Base-by-base conservation (phyloP, 2,329 filamentous ascomycete genomes). In the Exophiala lecanii-corni region DNA sequence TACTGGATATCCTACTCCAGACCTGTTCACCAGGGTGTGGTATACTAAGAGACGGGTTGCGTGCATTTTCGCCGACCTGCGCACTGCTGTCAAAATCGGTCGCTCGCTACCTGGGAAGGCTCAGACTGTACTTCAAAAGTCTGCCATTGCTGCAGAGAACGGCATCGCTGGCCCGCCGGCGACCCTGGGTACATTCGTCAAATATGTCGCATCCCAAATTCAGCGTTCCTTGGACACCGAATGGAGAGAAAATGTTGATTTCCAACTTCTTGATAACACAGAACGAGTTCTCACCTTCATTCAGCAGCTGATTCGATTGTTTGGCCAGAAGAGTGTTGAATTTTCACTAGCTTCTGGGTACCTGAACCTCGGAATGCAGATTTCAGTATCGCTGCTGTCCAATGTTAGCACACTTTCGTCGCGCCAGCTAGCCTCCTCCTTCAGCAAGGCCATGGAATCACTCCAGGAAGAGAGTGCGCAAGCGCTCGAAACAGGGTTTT, bases 311-410 rank as follows among this genome's bases (percentile, higher is more conserved):
- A 62, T 73, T 30, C 50, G 58, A 30, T 57, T 75, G 23, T 63
- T 68, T 12, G 56, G 65, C 36, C 58, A 60, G 7, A 55, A 55
- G 4, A 60, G 63, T 17, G 66, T 79, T 32, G 71, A 79, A 44
- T 69, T 75, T 34, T 73, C 72, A 6, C 62, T 68, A 7, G 76
- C 79, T 49, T 72, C 77, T 48, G 71, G 73, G 2, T 76, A 77
- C 49, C 62, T 79, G 12, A 62, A 68, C 39, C 58, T 68, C 36
- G 67, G 65, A 12, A 56, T 57, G 19, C 55, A 58, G 23, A 49
- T 67, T 15, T 57, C 43, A 92, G 58, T 62, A 69, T 6, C 72
- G 94, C 4, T 94, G 89, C 17, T 6, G 6, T 7, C 9, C 6
- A 4, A 35, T 18, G 33, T 18, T 17, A 17, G 15, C n/a, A 35